Conservation (phyloP, 352 stramenopile genomes). For the Globisporangium canariense region DNA sequence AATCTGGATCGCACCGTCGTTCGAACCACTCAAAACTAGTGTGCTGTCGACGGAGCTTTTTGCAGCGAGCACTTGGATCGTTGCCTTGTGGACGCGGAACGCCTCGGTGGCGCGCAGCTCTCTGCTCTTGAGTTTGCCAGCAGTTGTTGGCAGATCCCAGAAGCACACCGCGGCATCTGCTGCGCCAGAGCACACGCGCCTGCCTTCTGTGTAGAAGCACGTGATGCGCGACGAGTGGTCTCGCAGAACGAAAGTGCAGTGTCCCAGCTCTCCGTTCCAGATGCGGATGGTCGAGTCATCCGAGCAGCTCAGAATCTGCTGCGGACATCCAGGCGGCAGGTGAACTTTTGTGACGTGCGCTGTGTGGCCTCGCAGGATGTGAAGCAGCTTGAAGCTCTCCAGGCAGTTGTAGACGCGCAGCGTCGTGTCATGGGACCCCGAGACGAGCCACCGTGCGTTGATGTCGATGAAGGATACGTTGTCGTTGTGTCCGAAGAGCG, state of each 20-base stretch:
- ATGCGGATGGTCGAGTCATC: slow-evolving; percentile 61
- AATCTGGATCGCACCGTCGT: slow-evolving; percentile 68
- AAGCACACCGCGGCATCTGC: slow-evolving; percentile 59
- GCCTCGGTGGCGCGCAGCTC: slow-evolving; percentile 21
- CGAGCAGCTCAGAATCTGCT: slow-evolving; percentile 46
- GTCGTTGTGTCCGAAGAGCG: slow-evolving; percentile 61
- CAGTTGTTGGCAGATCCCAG: slow-evolving; percentile 31
- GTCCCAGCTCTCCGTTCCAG: slow-evolving; percentile 44
- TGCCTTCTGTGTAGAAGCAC: slow-evolving; percentile 28
- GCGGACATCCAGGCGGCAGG: slow-evolving; percentile 22
- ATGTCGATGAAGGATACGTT: slow-evolving; percentile 59
- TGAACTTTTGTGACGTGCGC: slow-evolving; percentile 60
- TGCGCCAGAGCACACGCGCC: slow-evolving; percentile 49
- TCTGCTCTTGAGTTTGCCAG: slow-evolving; percentile 8
- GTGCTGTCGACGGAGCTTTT: slow-evolving; percentile 4
- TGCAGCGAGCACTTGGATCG: slow-evolving; percentile 46
- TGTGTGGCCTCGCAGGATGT: slow-evolving; percentile 42
- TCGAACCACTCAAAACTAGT: slow-evolving; percentile 64
- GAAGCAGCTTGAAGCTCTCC: slow-evolving; percentile 36
- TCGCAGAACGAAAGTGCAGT: slow-evolving; percentile 37
- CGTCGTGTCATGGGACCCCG: slow-evolving; percentile 61
- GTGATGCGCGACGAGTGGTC: slow-evolving; percentile 51
- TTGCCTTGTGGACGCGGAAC: slow-evolving; percentile 45
- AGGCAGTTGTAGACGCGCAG: slow-evolving; percentile 48
- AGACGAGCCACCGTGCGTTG: slow-evolving; percentile 55